These are phyloP conservation scores for Mycena indigotica DNA, from an alignment of 768 basidiomycete species.

Conservation along the genomic window DNA sequence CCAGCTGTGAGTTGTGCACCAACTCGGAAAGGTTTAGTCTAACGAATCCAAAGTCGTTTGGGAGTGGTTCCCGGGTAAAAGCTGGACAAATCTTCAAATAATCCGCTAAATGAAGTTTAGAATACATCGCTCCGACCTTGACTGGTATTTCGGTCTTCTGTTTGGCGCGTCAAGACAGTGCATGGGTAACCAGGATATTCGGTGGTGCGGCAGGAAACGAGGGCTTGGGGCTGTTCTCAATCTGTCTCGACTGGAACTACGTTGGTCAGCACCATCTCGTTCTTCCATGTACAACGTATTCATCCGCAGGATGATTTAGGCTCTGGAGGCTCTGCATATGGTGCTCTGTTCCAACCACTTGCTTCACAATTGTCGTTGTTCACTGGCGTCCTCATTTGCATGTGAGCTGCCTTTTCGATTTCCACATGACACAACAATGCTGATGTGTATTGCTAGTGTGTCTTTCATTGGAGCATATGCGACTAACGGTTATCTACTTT, in stretches of 20 bases:
- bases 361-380: conserved; percentile 55
- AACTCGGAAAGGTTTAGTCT: conserved; percentile 2
- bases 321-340: conserved; percentile 46
- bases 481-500: conserved; percentile 40
- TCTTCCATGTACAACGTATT: not conserved
- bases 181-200: conserved; percentile 56
- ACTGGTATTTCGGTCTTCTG: conserved; percentile 67
- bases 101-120: no score
- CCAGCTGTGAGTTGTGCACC: not conserved
- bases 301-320: conserved; percentile 24
- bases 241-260: conserved; percentile 60
- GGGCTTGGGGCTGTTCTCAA: conserved; percentile 59
- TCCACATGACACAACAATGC: not conserved
- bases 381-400: conserved; percentile 52
- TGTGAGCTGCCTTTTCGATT: conserved; percentile 35
- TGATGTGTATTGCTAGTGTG: conserved; percentile 32
- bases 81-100: no score
- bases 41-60: conserved; percentile 36
- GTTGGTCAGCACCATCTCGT: conserved; percentile 27
- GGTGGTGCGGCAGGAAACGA: conserved; percentile 66
- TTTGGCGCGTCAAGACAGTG: conserved; percentile 49
- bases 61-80: conserved; percentile 62
- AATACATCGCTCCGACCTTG: conserved; percentile 39
- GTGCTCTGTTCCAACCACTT: conserved; percentile 54
- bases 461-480: conserved; percentile 47